Evolutionary conservation across 2,329 filamentous ascomycete genomes (phyloP), one percentile per base, ranked within the genome.

Genomic region (Incumbomyces delicatus): DNA sequence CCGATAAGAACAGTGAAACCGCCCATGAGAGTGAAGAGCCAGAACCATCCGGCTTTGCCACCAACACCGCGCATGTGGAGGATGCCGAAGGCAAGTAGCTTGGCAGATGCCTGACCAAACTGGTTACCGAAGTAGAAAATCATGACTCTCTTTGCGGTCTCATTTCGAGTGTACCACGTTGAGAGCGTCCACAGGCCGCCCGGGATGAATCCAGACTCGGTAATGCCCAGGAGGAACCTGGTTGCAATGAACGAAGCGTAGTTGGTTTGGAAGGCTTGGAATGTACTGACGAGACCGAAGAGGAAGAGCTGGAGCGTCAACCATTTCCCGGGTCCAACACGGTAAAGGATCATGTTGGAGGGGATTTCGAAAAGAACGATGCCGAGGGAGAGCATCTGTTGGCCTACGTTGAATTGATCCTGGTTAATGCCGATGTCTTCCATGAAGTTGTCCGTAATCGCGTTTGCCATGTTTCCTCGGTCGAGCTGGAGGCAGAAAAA

Each of bases 91-190:
- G 62, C 64, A 31, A 67, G 65, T 11, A 67, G 50, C 42, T 60
- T 62, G 0, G 59, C 59, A 1, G 64, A 67, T 0, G 69, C 71
- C 14, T 66, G 65, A 4, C 72, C 74, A 13, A 75, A 64, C 56
- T 75, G 69, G 54, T 76, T 75, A 10, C 75, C 75, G 47, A 77
- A 73, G 61, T 73, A 78, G 59, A 77, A 77, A 30, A 76, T 57
- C 57, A 72, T 72, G 41, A 75, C 68, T 7, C 74, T 67, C 49
- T 75, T 71, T 46, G 70, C 72, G 0, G 70, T 72, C 56, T 78
- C 75, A 2, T 64, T 62, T 2, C 66, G 66, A 1, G 72, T 76
- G 57, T 78, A 78, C 74, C 74, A 78, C 1, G 70, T 73, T 0
- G 73, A 75, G 1, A 78, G 60, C 2, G 73, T 73, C 61, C 66